phyloP scores from a whole-genome alignment of 495 filamentous ascomycete genomes.

The Articulospora tetracladia region DNA sequence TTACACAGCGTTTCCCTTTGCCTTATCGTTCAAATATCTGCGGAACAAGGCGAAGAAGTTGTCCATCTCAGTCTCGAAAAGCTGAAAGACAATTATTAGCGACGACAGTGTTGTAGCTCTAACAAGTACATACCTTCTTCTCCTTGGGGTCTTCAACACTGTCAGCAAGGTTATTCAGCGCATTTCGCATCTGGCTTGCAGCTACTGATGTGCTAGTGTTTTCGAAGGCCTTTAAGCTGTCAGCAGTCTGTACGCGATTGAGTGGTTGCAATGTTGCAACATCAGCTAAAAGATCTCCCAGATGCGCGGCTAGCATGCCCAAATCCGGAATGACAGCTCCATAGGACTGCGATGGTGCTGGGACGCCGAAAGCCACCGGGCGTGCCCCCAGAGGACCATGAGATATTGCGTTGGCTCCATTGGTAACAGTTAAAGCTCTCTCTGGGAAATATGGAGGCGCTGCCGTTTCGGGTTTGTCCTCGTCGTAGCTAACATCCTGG shows the following conservation, averaged over 20 bases:
- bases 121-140: constrained; percentile 62
- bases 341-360: too few species aligned
- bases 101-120: background rate
- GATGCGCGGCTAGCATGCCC: background rate
- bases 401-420: too few species aligned
- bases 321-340: constrained; percentile 8
- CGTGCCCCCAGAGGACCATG: too few species aligned
- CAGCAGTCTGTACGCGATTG: background rate
- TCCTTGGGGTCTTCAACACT: constrained; percentile 74
- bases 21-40: constrained; percentile 96
- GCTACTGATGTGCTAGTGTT: constrained; percentile 98
- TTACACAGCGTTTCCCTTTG: constrained; percentile 86
- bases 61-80: constrained; percentile 99
- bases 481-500: too few species aligned
- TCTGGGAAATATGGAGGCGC: too few species aligned
- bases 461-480: too few species aligned
- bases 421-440: too few species aligned
- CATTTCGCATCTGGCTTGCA: constrained; percentile 98
- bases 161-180: constrained; percentile 87
- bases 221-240: constrained; percentile 78
- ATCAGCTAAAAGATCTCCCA: background rate
- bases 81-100: constrained; percentile 29
- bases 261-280: constrained; percentile 2
- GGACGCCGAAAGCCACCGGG: too few species aligned
- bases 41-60: constrained; percentile 99